phyloP scores from a whole-genome alignment of 2,329 filamentous ascomycete species.

The Xylaria multiplex region DNA sequence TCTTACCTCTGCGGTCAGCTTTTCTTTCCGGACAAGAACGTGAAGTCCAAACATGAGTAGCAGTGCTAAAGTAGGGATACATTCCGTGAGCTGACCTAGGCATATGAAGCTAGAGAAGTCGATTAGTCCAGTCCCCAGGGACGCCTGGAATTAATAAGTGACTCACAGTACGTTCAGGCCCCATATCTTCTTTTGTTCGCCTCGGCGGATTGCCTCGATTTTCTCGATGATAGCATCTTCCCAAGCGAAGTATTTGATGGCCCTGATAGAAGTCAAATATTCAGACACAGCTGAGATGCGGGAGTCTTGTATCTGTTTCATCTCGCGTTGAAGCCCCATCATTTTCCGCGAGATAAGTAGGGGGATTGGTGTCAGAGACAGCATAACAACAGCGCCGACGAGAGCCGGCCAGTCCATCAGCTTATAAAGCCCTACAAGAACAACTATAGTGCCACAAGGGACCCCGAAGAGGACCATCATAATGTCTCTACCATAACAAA shows the following conservation, averaged over 20 bases:
- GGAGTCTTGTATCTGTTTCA: conserved; percentile 65
- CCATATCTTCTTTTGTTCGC: conserved; percentile 67
- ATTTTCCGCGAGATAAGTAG: conserved; percentile 61
- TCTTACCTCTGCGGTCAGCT: conserved; percentile 59
- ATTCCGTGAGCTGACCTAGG: conserved; percentile 61
- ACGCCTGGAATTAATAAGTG: conserved; percentile 11
- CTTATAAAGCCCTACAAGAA: conserved; percentile 62
- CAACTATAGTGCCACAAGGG: conserved; percentile 58
- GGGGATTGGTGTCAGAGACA: conserved; percentile 61
- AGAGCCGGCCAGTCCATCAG: conserved; percentile 67
- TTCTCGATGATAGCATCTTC: conserved; percentile 63
- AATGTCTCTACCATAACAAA: conserved; percentile 63
- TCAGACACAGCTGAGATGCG: conserved; percentile 68
- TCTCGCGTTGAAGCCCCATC: conserved; percentile 60
- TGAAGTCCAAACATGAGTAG: conserved; percentile 65
- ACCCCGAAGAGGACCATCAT: conserved; percentile 58
- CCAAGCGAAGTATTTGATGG: conserved; percentile 71
- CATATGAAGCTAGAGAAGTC: conserved; percentile 40
- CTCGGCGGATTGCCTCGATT: conserved; percentile 59
- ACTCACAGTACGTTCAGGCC: conserved; percentile 60
- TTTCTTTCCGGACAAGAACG: conserved; percentile 58
- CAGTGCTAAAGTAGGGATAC: conserved; percentile 63
- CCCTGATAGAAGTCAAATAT: conserved; percentile 66
- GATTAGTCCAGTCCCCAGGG: conserved; percentile 15
- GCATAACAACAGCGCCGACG: conserved; percentile 60